Conservation (phyloP, 257 asterid species). For the Nicotiana undulata region DNA sequence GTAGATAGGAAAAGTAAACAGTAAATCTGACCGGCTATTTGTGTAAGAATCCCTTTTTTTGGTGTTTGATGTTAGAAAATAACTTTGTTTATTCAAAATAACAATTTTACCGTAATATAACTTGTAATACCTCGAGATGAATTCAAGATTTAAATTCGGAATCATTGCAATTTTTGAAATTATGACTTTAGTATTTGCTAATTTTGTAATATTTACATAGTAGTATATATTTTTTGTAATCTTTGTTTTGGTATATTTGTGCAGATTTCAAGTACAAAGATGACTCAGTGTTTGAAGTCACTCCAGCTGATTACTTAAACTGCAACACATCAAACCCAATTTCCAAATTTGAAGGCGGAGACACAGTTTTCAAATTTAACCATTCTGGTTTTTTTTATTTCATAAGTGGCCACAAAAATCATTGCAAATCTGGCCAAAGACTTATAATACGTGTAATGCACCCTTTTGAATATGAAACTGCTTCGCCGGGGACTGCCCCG, state of each 20-base stretch:
- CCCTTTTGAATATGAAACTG: constrained; percentile 23
- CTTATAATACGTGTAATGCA: constrained; percentile 64
- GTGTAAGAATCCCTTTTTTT: too few species aligned
- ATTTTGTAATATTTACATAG: too few species aligned
- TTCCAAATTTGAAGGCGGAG: constrained; percentile 40
- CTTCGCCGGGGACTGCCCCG: constrained; percentile 30
- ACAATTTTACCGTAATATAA: too few species aligned
- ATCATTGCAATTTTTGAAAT: too few species aligned
- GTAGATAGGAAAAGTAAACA: too few species aligned
- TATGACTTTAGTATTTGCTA: too few species aligned
- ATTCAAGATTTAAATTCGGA: too few species aligned
- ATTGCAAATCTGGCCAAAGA: constrained; percentile 58
- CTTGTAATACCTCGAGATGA: too few species aligned
- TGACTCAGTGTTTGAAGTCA: constrained; percentile 64
- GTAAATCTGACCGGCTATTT: too few species aligned
- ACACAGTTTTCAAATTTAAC: constrained; percentile 37
- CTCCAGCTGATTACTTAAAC: constrained; percentile 30
- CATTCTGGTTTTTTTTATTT: constrained; percentile 54
- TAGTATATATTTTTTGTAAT: too few species aligned
- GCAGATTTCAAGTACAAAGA: constrained; percentile 55
- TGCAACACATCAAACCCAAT: constrained; percentile 53
- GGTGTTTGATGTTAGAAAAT: too few species aligned
- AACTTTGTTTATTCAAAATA: too few species aligned
- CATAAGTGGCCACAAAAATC: constrained; percentile 59
- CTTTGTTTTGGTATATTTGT: background rate